Base-by-base conservation (phyloP, 805 yeast species). In the Zygoascus tannicola region DNA sequence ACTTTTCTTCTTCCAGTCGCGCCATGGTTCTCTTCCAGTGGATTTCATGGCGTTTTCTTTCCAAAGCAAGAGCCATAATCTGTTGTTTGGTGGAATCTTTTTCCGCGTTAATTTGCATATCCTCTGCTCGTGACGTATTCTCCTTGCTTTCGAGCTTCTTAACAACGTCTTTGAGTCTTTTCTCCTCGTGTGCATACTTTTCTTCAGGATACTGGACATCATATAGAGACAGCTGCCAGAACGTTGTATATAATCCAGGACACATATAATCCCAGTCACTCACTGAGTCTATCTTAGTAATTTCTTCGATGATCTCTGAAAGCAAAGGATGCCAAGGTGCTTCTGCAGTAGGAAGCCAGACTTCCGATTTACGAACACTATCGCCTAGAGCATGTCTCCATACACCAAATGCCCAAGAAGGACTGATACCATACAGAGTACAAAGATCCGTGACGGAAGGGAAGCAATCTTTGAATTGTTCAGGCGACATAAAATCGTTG, bases 201-300 rank as follows among this genome's bases (percentile, higher is more conserved):
- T 56, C 50, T 4, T 64, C 63, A 1, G 75, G 71, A 56, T 63
- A 80, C 47, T 74, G 73, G 26, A 87, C 74, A 54, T 87, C 95
- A 55, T 81, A 79, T 5, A 85, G 62, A 0, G 81, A 72, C 28
- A 82, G 65, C 48, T 69, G 75, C 96, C 95, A 88, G 53, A 87
- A 88, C 0, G 73, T 65, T 2, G 67, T 63, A 54, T 71, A 84
- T 22, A 85, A 63, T 0, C 66, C 68, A 41, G 48, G 58, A 47
- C 35, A 52, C 47, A 49, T 55, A 48, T 42, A 65, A 47, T 28
- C 46, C 50, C 58, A 59, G 40, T 48, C 55, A 5, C 52, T 50
- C 30, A 55, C 61, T 53, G 41, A 64, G 20, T 21, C 39, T 10
- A 32, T 14, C 59, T 32, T 63, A 63, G 33, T 54, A 41, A 33